Evolutionary conservation across 768 basidiomycete genomes (phyloP).

Genomic region (Russula compacta): DNA sequence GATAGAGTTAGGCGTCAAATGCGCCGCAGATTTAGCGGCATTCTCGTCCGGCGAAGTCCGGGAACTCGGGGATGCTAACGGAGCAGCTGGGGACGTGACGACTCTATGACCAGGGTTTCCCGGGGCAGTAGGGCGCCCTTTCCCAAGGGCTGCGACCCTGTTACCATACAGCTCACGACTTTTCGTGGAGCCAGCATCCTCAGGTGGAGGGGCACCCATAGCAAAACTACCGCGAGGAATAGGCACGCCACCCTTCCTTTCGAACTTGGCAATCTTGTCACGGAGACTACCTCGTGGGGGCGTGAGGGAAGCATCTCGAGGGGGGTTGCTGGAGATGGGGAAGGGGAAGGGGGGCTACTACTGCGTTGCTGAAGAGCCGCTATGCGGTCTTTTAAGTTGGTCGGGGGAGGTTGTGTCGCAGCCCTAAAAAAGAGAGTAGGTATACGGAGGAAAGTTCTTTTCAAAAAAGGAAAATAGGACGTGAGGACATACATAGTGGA

Average conservation of each 20-base stretch:
- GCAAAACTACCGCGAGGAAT: conserved; percentile 70
- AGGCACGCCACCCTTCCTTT: conserved; percentile 67
- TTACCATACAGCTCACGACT: conserved; percentile 69
- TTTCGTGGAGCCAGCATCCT: conserved; percentile 38
- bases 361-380: conserved; percentile 65
- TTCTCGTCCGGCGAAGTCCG: conserved; percentile 6
- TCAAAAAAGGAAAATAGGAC: background rate
- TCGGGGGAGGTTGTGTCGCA: conserved; percentile 22
- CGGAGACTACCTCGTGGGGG: conserved; percentile 30
- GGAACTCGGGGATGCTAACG: background rate
- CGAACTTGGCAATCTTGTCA: conserved; percentile 75
- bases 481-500: conserved; percentile 12
- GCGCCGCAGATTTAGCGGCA: background rate
- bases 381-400: conserved; percentile 74
- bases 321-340: conserved; percentile 27
- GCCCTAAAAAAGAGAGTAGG: conserved; percentile 5
- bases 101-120: conserved; percentile 5
- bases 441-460: background rate
- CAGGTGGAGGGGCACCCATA: conserved; percentile 49
- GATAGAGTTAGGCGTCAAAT: background rate
- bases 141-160: conserved; percentile 38
- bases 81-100: conserved; percentile 14
- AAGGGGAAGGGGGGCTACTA: conserved; percentile 25
- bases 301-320: conserved; percentile 20
- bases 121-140: conserved; percentile 19